Conservation (phyloP, 208 protist species). For the Acanthamoeba healyi region DNA sequence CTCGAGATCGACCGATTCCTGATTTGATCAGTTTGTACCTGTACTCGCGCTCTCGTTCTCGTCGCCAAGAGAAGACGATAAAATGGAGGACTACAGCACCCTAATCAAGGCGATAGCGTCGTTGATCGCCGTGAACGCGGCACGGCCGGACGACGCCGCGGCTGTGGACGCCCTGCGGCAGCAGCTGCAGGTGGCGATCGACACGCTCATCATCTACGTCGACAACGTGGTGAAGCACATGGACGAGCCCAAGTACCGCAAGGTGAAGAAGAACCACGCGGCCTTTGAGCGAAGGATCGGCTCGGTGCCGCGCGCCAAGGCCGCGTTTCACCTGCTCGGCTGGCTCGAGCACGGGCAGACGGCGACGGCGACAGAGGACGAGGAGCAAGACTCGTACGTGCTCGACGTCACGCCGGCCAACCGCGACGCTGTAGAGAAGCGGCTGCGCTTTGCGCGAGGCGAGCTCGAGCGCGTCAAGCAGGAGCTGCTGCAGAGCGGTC, state of each 20-base stretch:
- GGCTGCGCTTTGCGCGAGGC: not conserved
- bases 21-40: too few species aligned
- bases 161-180: not conserved
- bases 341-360: too few species aligned
- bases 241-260: not conserved
- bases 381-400: not conserved
- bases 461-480: slow-evolving; percentile 8
- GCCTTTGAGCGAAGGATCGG: slow-evolving; percentile 1
- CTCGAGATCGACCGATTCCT: too few species aligned
- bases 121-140: not conserved
- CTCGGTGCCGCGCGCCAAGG: not conserved
- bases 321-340: not conserved
- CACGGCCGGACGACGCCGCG: not conserved
- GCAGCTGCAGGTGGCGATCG: not conserved
- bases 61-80: too few species aligned
- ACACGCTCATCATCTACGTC: slow-evolving; percentile 22
- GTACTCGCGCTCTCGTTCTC: too few species aligned
- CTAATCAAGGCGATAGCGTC: not conserved
- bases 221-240: slow-evolving; percentile 13
- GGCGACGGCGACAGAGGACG: not conserved
- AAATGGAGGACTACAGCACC: slow-evolving; percentile 9
- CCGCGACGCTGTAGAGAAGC: not conserved
- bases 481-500: not conserved
- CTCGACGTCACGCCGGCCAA: not conserved
- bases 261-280: not conserved